These are phyloP conservation scores for Polygonum aviculare DNA, from an alignment of 148 eudicot genomes.

Conservation along the genomic window DNA sequence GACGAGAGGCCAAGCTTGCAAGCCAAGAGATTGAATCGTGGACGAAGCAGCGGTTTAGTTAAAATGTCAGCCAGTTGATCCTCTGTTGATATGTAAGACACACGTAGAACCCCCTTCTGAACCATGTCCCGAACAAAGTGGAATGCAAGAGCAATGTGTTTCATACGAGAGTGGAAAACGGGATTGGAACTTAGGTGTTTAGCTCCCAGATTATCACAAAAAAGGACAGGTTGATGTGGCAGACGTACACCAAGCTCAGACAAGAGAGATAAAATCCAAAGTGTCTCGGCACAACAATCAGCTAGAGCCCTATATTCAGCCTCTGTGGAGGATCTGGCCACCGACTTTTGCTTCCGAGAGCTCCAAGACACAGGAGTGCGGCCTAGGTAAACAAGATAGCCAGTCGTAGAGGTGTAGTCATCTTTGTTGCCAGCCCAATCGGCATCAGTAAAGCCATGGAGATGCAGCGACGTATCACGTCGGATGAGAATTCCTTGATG, in stretches of 20 bases:
- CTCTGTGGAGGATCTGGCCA: too few relatives aligned
- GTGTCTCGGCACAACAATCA: too few relatives aligned
- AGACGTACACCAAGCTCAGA: neutral
- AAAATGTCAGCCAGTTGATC: neutral
- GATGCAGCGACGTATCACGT: too few relatives aligned
- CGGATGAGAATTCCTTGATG: too few relatives aligned
- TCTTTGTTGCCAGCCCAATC: too few relatives aligned
- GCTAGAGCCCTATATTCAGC: too few relatives aligned
- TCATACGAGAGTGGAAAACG: neutral
- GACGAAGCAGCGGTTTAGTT: neutral
- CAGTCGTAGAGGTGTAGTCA: too few relatives aligned
- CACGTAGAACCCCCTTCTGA: neutral
- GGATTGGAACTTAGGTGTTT: neutral
- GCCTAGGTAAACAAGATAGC: too few relatives aligned
- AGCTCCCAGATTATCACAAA: neutral
- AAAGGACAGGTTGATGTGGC: neutral
- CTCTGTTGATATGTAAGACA: neutral
- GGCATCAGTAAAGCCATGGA: too few relatives aligned
- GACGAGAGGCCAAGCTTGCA: neutral
- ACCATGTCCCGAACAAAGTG: neutral
- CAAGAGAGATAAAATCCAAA: too few relatives aligned
- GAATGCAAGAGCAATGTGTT: neutral
- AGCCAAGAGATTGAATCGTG: neutral
- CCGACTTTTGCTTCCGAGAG: too few relatives aligned
- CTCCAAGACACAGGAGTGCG: too few relatives aligned